A percentile compares a stretch with the other conserved stretches of the same genome.
Conservation (phyloP, 441 rosid species). For the Omphalea diandra region DNA sequence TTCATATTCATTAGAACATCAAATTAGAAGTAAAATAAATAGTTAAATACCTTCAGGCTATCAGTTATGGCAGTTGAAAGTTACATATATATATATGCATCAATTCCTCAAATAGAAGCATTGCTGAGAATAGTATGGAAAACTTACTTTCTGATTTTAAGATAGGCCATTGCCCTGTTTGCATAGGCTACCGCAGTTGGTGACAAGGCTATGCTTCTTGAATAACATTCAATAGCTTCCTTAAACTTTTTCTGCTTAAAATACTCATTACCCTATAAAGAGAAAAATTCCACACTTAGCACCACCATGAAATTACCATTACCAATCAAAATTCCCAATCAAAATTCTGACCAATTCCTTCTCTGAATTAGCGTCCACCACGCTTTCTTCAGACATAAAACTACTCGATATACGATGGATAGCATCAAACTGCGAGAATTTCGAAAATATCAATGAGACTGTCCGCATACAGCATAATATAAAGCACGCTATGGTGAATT, state of each 20-base stretch:
- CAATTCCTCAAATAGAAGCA: not conserved
- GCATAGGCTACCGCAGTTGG: constrained; percentile 90
- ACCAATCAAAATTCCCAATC: no score
- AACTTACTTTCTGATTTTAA: constrained; percentile 69
- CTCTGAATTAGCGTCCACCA: constrained; percentile 76
- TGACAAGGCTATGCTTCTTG: constrained; percentile 83
- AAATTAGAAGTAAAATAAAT: not conserved
- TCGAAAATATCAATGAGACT: not conserved
- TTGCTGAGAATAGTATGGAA: not conserved
- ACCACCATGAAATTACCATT: not conserved
- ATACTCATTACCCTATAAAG: constrained; percentile 73
- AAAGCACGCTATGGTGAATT: not conserved
- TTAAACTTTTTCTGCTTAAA: constrained; percentile 84
- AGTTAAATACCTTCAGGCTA: not conserved
- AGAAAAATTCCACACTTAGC: constrained; percentile 6
- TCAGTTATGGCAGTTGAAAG: constrained; percentile 2
- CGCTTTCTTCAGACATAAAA: constrained; percentile 40
- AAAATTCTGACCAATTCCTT: constrained; percentile 63
- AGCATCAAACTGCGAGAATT: no score
- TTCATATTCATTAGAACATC: not conserved
- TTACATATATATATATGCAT: not conserved
- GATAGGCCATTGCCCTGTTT: constrained; percentile 94
- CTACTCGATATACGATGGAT: constrained; percentile 39
- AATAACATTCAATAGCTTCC: constrained; percentile 86
- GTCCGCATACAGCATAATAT: not conserved